Conservation (phyloP, 768 basidiomycete species). For the Mycena kentingensis region DNA sequence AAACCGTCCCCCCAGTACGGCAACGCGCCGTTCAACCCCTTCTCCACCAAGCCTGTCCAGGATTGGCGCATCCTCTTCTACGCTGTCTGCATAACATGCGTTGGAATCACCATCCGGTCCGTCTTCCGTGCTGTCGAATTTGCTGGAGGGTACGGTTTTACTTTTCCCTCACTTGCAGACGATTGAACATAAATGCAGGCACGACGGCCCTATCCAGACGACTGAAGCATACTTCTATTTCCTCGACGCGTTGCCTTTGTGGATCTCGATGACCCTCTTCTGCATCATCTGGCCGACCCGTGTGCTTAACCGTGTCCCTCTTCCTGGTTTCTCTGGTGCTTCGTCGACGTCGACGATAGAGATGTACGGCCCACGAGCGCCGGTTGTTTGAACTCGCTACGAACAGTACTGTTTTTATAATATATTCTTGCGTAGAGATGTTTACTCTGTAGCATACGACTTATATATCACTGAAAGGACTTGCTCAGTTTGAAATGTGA, state of each 20-base stretch:
- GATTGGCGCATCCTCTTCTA: conserved; percentile 16
- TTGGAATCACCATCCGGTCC: conserved; percentile 14
- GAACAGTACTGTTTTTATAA: no score
- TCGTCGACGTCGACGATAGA: neutral
- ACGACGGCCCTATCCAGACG: neutral
- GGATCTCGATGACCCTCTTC: conserved; percentile 14
- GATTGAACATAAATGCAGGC: neutral
- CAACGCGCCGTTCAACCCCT: neutral
- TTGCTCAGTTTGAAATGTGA: no score
- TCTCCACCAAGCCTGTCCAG: neutral
- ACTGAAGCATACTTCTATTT: conserved; percentile 11
- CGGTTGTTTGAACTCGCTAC: no score
- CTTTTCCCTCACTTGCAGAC: neutral
- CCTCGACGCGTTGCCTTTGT: conserved; percentile 10
- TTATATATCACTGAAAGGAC: no score
- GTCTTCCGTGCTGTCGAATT: conserved; percentile 14
- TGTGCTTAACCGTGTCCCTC: conserved; percentile 15
- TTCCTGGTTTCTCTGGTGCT: no score
- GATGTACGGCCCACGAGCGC: no score
- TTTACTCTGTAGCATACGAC: no score
- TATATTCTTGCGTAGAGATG: no score
- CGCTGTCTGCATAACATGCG: conserved; percentile 6
- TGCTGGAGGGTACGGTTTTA: neutral
- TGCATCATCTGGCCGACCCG: conserved; percentile 18
- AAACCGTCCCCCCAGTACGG: neutral